Base-by-base conservation (phyloP, 306 rosid genomes). In the Psophocarpus tetragonolobus region DNA sequence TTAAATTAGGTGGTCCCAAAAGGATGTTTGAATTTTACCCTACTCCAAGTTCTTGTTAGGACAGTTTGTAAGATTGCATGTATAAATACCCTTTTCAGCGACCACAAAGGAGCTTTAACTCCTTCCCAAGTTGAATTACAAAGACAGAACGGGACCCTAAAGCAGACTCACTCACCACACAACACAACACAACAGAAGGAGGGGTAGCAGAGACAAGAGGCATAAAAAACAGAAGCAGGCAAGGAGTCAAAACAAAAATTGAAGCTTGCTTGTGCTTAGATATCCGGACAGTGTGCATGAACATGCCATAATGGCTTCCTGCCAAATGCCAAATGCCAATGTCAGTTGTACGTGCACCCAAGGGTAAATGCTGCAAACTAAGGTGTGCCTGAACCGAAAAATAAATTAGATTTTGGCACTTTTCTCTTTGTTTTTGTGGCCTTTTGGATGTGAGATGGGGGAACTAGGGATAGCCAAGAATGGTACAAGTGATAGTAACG, bases 41-140 rank as follows among this genome's bases (percentile, higher is more conserved):
- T 70, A 79, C 81, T 79, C 60, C 81, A 62, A 80, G 81, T 77
- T 53, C 27, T 14, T 74, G 74, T 78, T 6, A 80, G 65, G 69
- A 56, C 50, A 68, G 29, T 0, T 66, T 83, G 81, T 72, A 77
- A 76, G 74, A 65, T 45, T 39, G 80, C 69, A 77, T 12, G 53
- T 54, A 68, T 68, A 71, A 57, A 75, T 63, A 24, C 36, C 42
- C 74, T 73, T 83, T 86, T 79, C 86, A 82, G 84, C 81, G 80
- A 58, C 26, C 75, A 71, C 80, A 82, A 65, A 65, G 86, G 86
- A 70, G 60, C 88, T 79, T 85, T 84, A 83, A 84, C 87, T 56
- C 82, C 69, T 84, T 75, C 76, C 90, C 57, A 74, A 81, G 82
- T 73, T 47, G 67, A 74, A 79, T 56, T 74, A 87, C 77, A 84